Base-by-base conservation (phyloP, 2,329 filamentous ascomycete species). In the Fusarium sp. region DNA sequence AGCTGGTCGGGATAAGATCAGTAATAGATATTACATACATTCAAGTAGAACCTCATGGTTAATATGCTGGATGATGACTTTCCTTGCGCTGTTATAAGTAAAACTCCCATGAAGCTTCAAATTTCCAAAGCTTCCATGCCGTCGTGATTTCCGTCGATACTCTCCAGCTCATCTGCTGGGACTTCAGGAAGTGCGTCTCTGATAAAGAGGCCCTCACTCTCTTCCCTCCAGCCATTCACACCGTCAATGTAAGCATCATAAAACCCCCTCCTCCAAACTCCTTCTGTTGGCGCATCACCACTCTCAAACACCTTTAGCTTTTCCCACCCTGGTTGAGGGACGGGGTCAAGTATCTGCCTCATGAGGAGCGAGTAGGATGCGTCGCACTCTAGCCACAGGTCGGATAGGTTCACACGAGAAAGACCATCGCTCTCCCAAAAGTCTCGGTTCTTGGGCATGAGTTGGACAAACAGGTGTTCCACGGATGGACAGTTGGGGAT, bases 381-480 rank as follows among this genome's bases (percentile, higher is more conserved):
- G 67, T 87, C 84, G 16, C 88, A 85, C 78, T 91, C 88, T 81
- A 87, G 86, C 88, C 89, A 90, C 4, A 87, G 76, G 65, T 87
- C 86, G 1, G 81, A 80, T 16, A 82, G 76, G 20, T 86, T 82
- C 56, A 87, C 80, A 37, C 85, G 81, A 31, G 85, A 78, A 29
- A 84, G 79, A 62, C 77, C 77, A 75, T 85, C 84, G 64, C 83
- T 82, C 13, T 81, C 78, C 48, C 76, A 76, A 52, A 85, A 81
- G 33, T 82, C 75, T 16, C 84, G 77, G 67, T 82, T 81, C 20
- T 77, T 81, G 2, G 85, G 83, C 33, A 83, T 81, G 10, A 88
- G 77, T 67, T 91, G 90, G 14, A 92, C 81, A 65, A 86, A 91
- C 1, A 93, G 81, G 14, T 83, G 83, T 48, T 88, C 84, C 4